Conservation (phyloP, 306 rosid species). For the Fragaria ananassa region DNA sequence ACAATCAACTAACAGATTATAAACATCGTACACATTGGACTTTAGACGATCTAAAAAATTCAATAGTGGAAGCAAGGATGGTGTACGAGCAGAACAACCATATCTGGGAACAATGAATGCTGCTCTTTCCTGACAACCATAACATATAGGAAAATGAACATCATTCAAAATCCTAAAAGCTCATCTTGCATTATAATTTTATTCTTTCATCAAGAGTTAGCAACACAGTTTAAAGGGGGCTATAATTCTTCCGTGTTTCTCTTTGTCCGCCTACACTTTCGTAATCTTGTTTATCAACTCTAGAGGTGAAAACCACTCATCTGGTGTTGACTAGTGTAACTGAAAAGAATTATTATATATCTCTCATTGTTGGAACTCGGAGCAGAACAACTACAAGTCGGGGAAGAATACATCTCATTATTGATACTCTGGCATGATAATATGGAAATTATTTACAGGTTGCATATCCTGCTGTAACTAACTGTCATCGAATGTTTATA, state of each 20-base stretch:
- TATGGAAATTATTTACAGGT: neutral
- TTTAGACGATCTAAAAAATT: neutral
- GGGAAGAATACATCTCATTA: neutral
- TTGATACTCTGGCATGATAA: neutral
- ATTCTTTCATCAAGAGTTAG: neutral
- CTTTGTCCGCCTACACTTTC: too few species aligned
- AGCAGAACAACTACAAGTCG: neutral
- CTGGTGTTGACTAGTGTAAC: too few species aligned
- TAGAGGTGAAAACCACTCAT: too few species aligned
- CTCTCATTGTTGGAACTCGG: too few species aligned
- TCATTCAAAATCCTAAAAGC: neutral
- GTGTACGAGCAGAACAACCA: neutral
- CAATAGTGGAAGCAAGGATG: neutral
- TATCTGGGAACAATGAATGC: neutral
- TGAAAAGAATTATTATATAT: neutral
- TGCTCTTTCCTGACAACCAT: neutral
- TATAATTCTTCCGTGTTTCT: too few species aligned
- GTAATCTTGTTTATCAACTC: too few species aligned
- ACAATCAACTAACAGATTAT: neutral
- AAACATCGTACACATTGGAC: neutral
- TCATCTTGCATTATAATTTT: neutral
- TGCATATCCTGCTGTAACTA: neutral
- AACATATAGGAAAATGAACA: neutral
- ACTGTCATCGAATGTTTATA: neutral
- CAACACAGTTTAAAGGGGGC: too few species aligned